Percentiles rank a stretch among this genome's conserved stretches.
Conservation (phyloP, 768 basidiomycete species). For the Termitomyces sp. region DNA sequence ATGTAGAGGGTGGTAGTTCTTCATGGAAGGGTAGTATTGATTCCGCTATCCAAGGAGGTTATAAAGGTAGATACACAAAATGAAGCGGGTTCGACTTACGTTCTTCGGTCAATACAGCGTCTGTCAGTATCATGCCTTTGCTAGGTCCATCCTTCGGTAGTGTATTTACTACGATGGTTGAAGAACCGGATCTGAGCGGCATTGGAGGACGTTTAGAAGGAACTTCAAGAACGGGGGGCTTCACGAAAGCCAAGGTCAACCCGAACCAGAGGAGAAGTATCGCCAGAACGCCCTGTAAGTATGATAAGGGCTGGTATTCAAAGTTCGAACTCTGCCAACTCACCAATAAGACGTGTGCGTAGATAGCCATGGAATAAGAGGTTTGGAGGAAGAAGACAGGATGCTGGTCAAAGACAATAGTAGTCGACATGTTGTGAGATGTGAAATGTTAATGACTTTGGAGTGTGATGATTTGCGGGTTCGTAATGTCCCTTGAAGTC, state of each 20-base stretch:
- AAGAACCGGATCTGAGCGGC: not conserved
- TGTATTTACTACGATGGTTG: not conserved
- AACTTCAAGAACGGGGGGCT: conserved; percentile 6
- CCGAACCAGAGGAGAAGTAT: not conserved
- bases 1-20: not conserved
- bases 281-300: not conserved
- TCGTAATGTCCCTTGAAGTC: not conserved
- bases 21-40: not conserved
- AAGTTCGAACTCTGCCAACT: not conserved
- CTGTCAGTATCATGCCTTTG: not conserved
- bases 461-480: not conserved
- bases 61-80: not conserved
- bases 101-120: not conserved
- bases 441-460: not conserved
- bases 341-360: not conserved
- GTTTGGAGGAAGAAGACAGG: not conserved
- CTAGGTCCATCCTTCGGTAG: not conserved
- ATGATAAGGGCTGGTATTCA: not conserved
- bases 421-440: not conserved
- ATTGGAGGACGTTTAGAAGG: not conserved
- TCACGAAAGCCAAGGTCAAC: conserved; percentile 4
- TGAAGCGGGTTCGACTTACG: not conserved
- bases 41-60: not conserved
- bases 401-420: not conserved
- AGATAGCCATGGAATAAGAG: not conserved